Evolutionary conservation across 176 grass and related monocot genomes (phyloP).

Genomic region (Zoysia japonica): DNA sequence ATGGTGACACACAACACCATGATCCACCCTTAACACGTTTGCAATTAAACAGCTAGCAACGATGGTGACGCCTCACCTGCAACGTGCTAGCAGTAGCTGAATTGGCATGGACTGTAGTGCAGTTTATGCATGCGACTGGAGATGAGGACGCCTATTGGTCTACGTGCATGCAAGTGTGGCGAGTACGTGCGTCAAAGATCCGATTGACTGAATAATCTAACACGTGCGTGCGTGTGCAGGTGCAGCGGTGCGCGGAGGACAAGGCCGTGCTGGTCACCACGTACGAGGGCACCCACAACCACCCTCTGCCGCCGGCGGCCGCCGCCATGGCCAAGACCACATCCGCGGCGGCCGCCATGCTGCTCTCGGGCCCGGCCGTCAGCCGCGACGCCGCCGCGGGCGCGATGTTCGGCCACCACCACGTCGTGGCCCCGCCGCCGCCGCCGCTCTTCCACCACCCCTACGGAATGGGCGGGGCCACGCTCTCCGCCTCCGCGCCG

Average conservation of each 20-base stretch:
- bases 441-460: conserved; percentile 39
- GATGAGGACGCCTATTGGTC: background rate
- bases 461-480: conserved; percentile 56
- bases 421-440: conserved; percentile 44
- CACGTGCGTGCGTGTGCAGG: conserved; percentile 7
- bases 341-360: conserved; percentile 77
- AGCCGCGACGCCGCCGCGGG: conserved; percentile 42
- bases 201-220: background rate
- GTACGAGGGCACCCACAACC: conserved; percentile 89
- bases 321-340: conserved; percentile 83
- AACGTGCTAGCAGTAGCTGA: background rate
- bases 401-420: conserved; percentile 49
- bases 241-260: conserved; percentile 76
- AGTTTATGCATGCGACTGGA: background rate
- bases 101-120: too few relatives aligned
- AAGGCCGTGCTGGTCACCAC: conserved; percentile 70
- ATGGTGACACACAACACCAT: background rate
- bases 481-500: conserved; percentile 72
- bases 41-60: background rate
- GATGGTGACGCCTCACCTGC: conserved; percentile 28
- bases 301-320: conserved; percentile 73
- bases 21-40: conserved; percentile 11
- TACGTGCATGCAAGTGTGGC: conserved; percentile 4
- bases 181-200: background rate
- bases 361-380: conserved; percentile 73